These are phyloP conservation scores for Termitomyces sp. DNA, from an alignment of 768 basidiomycete genomes.

Conservation along the genomic window DNA sequence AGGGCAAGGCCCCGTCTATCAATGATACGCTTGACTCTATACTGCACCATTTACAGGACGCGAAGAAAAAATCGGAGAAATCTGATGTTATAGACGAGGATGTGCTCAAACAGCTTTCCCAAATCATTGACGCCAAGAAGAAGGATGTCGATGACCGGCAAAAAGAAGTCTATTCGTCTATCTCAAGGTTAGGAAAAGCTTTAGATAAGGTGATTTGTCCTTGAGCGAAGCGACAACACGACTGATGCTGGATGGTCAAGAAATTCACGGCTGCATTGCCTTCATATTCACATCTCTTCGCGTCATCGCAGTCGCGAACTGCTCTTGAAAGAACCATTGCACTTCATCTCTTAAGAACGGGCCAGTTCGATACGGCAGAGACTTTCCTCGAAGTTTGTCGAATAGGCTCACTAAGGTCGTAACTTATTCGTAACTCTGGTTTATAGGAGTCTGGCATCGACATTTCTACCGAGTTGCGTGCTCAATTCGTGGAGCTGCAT, in stretches of 20 bases:
- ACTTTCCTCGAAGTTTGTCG: slow-evolving; percentile 62
- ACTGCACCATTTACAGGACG: slow-evolving; percentile 48
- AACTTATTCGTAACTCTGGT: slow-evolving; percentile 2
- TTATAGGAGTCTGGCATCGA: slow-evolving; percentile 62
- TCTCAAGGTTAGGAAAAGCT: slow-evolving; percentile 77
- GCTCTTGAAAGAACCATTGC: slow-evolving; percentile 71
- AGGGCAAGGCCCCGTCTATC: slow-evolving; percentile 50
- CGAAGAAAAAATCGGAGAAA: slow-evolving; percentile 45
- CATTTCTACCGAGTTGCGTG: slow-evolving; percentile 42
- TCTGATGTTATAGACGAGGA: slow-evolving; percentile 43
- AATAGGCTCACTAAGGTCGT: neutral
- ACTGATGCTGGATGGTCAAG: slow-evolving; percentile 25
- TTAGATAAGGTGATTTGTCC: slow-evolving; percentile 74
- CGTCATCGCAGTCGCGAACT: slow-evolving; percentile 47
- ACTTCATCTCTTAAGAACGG: slow-evolving; percentile 73
- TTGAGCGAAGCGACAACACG: neutral
- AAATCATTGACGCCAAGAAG: slow-evolving; percentile 64
- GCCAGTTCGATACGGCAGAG: slow-evolving; percentile 73
- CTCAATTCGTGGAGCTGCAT: slow-evolving; percentile 66
- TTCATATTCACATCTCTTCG: slow-evolving; percentile 61
- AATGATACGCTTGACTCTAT: slow-evolving; percentile 60
- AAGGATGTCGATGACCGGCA: slow-evolving; percentile 83
- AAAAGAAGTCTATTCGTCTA: slow-evolving; percentile 79
- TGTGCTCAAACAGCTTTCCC: slow-evolving; percentile 43
- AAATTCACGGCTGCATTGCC: slow-evolving; percentile 58